Evolutionary conservation across 2,329 filamentous ascomycete species (phyloP), one percentile per base, ranked within the genome.

Genomic region (Fusarium sp.): DNA sequence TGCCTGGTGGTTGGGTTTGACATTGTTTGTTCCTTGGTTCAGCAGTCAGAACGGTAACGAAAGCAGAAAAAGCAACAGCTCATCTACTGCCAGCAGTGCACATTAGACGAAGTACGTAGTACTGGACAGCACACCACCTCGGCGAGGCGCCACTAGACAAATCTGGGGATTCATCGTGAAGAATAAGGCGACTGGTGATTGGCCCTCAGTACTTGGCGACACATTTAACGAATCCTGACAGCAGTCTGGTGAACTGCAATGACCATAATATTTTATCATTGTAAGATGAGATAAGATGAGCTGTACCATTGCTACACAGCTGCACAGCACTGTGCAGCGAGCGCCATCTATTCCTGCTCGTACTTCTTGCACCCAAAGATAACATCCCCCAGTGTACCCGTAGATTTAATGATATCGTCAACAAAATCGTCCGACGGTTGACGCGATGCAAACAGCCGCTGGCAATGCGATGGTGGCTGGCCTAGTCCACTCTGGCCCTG

Each of bases 391-490:
- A 37, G 18, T 50, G 49, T 42, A 28, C 45, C 41, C 19, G 19
- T 31, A 10, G 41, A 30, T 41, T 58, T 54, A 61, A 65, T 51
- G 58, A 65, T 60, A 41, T 56, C 49, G 65, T 66, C 67, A 60
- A 61, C 65, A 71, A 43, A 53, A 67, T 75, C 67, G 71, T 64
- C 73, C 71, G 73, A 75, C 71, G 54, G 28, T 62, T 63, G 69
- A 71, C 74, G 73, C 65, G 69, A 71, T 75, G 71, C 63, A 74
- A 58, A 62, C 57, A 61, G 58, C 46, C 62, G 65, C 68, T 56
- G 64, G 68, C 70, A 65, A 54, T 62, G 49, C 30, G 31, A 41
- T 52, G 26, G 67, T 69, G 61, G 69, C 58, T 65, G 51, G 48
- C 62, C 65, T 48, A 37, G 67, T 74, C 72, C 72, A 74, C 67